Evolutionary conservation across 257 asterid species (phyloP).

Genomic region (Rhazya stricta): DNA sequence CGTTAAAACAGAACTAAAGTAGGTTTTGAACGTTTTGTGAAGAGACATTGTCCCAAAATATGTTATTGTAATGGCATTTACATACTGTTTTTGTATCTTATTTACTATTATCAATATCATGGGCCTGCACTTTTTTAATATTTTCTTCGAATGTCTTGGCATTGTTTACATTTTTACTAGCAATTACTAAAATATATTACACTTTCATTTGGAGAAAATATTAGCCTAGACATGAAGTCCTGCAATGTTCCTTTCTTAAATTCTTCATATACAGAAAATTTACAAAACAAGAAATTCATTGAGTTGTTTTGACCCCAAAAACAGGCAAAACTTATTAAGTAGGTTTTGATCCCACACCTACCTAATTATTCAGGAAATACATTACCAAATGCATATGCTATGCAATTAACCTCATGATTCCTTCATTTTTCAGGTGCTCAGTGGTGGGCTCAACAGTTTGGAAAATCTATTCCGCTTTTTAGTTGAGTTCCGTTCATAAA

Average conservation of each 20-base stretch:
- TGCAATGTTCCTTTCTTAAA: neutral
- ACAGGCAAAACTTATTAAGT: neutral
- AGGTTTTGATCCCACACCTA: slow-evolving; percentile 17
- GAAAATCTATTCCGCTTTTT: slow-evolving; percentile 65
- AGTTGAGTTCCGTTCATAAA: slow-evolving; percentile 74
- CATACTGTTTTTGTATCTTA: neutral
- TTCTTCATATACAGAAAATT: neutral
- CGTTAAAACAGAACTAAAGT: slow-evolving; percentile 17
- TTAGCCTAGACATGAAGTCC: no score
- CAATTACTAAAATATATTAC: no score
- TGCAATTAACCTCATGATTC: slow-evolving; percentile 13
- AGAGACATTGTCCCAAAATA: neutral
- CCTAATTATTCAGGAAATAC: slow-evolving; percentile 20
- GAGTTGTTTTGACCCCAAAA: slow-evolving; percentile 3
- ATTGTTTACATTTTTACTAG: no score
- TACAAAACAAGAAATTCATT: neutral
- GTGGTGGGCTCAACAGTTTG: slow-evolving; percentile 90
- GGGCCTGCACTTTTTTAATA: neutral
- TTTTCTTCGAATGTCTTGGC: no score
- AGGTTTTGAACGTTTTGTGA: slow-evolving; percentile 13
- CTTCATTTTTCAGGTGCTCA: slow-evolving; percentile 66
- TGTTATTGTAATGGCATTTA: neutral
- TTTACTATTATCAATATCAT: no score
- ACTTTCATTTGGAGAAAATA: no score
- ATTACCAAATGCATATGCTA: neutral